Conservation (phyloP, 441 rosid species). For the Metrosideros polymorpha region DNA sequence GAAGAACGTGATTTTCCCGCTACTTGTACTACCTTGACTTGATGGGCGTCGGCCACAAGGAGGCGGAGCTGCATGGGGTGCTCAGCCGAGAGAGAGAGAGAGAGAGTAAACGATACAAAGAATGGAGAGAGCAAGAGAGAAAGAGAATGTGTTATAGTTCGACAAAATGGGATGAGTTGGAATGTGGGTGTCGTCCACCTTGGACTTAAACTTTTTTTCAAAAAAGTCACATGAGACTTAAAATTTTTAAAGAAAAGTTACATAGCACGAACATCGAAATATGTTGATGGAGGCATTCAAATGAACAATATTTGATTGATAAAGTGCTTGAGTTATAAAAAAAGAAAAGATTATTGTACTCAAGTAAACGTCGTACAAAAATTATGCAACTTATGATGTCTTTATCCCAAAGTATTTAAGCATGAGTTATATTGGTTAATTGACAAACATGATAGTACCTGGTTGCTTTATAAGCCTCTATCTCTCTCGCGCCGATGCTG, state of each 20-base stretch:
- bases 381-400: fast-evolving
- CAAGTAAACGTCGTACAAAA: neutral
- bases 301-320: too few species aligned
- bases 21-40: constrained; percentile 74
- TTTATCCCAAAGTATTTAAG: neutral
- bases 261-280: too few species aligned
- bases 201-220: too few species aligned
- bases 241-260: too few species aligned
- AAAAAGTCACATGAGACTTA: too few species aligned
- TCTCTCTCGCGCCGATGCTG: too few species aligned
- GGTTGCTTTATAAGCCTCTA: too few species aligned
- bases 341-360: neutral
- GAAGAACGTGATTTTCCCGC: constrained; percentile 66
- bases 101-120: too few species aligned
- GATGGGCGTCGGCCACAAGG: constrained; percentile 66
- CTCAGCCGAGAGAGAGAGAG: constrained; percentile 33
- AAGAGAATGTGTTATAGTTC: neutral
- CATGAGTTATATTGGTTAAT: neutral
- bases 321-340: fast-evolving
- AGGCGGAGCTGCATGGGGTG: constrained; percentile 52
- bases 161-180: neutral
- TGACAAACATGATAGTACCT: too few species aligned
- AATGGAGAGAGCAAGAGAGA: neutral
- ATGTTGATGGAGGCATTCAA: too few species aligned
- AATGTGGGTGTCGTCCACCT: too few species aligned